A percentile compares a stretch with the other conserved stretches of the same genome.
Evolutionary conservation across 208 protist genomes (phyloP).

Genomic region (Herpetomonas tarakana): DNA sequence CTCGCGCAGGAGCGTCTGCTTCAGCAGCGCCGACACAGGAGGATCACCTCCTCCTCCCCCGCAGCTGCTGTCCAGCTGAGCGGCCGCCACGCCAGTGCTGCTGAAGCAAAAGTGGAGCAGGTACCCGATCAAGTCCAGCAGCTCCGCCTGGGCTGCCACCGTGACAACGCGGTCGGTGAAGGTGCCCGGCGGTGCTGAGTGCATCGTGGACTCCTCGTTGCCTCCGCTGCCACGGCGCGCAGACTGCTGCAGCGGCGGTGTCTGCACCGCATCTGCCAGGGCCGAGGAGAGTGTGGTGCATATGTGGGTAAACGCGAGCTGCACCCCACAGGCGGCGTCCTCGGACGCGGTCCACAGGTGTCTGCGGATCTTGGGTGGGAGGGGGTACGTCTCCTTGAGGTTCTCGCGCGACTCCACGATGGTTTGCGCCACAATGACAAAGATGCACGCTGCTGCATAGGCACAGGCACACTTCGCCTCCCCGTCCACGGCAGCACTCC

Average conservation of each 20-base stretch:
- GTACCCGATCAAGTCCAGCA: conserved; percentile 56
- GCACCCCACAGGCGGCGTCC: conserved; percentile 26
- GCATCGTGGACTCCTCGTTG: conserved; percentile 5
- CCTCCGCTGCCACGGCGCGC: not conserved
- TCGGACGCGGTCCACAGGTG: conserved; percentile 58
- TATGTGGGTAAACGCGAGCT: conserved; percentile 35
- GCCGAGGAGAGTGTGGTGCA: conserved; percentile 30
- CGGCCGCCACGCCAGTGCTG: conserved; percentile 19
- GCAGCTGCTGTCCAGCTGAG: not conserved
- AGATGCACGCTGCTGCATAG: conserved; percentile 52
- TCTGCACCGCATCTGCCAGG: conserved; percentile 32
- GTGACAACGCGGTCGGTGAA: conserved; percentile 5
- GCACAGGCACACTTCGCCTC: conserved; percentile 58
- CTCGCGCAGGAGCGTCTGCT: conserved; percentile 51
- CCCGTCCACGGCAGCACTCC: conserved; percentile 38
- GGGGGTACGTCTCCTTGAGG: conserved; percentile 26
- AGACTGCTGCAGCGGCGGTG: not conserved
- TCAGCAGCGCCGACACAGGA: conserved; percentile 37
- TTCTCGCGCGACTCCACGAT: conserved; percentile 67
- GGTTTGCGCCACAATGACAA: conserved; percentile 54
- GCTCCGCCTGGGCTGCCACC: conserved; percentile 18
- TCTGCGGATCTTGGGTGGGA: conserved; percentile 18
- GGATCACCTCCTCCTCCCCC: conserved; percentile 11
- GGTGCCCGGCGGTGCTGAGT: conserved; percentile 5
- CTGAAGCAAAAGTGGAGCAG: conserved; percentile 60